These are phyloP conservation scores for Lactarius indigo DNA, from an alignment of 768 basidiomycete species.

Conservation along the genomic window DNA sequence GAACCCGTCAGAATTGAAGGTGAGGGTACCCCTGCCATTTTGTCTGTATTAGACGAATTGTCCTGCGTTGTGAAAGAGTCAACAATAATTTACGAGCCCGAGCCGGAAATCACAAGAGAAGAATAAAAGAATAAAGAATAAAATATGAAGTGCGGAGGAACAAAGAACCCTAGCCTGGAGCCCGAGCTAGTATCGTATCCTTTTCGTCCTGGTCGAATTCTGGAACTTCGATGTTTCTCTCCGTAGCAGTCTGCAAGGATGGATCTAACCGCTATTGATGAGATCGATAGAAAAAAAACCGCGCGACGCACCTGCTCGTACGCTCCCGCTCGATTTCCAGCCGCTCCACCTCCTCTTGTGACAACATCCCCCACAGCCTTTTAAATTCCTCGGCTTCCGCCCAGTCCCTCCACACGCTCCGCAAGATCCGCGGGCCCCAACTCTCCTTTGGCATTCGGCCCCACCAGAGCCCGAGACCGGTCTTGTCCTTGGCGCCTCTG, in stretches of 20 bases:
- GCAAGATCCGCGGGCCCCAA: slow-evolving; percentile 73
- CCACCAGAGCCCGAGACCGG: slow-evolving; percentile 74
- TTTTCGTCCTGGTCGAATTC: slow-evolving; percentile 22
- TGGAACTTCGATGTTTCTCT: slow-evolving; percentile 48
- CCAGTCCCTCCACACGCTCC: slow-evolving; percentile 96
- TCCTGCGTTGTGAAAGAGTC: not conserved
- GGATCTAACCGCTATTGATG: not conserved
- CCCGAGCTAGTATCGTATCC: slow-evolving; percentile 22
- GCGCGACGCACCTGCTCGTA: slow-evolving; percentile 58
- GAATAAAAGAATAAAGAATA: not conserved
- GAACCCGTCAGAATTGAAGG: not conserved
- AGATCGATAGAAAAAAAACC: not conserved
- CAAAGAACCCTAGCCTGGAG: no score
- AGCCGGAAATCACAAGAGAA: not conserved
- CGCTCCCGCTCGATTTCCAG: slow-evolving; percentile 85
- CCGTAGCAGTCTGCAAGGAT: slow-evolving; percentile 48
- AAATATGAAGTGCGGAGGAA: not conserved
- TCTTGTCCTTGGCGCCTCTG: slow-evolving; percentile 65
- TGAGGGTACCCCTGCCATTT: not conserved
- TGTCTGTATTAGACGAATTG: not conserved
- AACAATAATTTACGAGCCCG: not conserved
- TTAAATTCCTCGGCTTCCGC: slow-evolving; percentile 85
- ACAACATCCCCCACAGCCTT: slow-evolving; percentile 83
- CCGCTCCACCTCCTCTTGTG: slow-evolving; percentile 86
- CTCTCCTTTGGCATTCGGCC: slow-evolving; percentile 70